Evolutionary conservation across 345 rosid genomes (phyloP).

Genomic region (Ceriops decandra): DNA sequence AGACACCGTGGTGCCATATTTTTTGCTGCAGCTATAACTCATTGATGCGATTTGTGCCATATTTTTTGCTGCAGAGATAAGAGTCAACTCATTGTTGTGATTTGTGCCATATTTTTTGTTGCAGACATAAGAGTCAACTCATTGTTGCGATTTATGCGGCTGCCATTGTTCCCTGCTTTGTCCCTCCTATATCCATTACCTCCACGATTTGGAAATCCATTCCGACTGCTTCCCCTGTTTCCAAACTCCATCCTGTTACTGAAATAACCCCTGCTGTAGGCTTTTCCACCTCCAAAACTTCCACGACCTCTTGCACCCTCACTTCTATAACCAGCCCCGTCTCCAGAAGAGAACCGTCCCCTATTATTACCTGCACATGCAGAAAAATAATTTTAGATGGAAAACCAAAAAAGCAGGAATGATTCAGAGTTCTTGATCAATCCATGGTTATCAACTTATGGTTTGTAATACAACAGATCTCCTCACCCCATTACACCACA

Average conservation of each 20-base stretch:
- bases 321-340: slow-evolving; percentile 55
- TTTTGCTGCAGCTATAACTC: slow-evolving; percentile 32
- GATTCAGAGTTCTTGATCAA: too few relatives aligned
- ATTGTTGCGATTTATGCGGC: slow-evolving; percentile 46
- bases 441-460: too few relatives aligned
- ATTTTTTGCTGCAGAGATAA: slow-evolving; percentile 28
- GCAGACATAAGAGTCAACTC: slow-evolving; percentile 30
- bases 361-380: slow-evolving; percentile 48
- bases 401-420: too few relatives aligned
- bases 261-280: slow-evolving; percentile 54
- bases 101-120: slow-evolving; percentile 36
- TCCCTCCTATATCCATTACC: slow-evolving; percentile 46
- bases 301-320: slow-evolving; percentile 86
- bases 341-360: slow-evolving; percentile 59
- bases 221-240: slow-evolving; percentile 54
- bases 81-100: too few relatives aligned
- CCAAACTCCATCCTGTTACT: slow-evolving; percentile 55
- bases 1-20: slow-evolving; percentile 44
- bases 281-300: slow-evolving; percentile 61
- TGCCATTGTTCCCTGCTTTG: slow-evolving; percentile 33
- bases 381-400: too few relatives aligned
- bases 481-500: too few relatives aligned
- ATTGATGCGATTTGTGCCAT: slow-evolving; percentile 46
- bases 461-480: too few relatives aligned
- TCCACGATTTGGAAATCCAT: slow-evolving; percentile 65